These are phyloP conservation scores for Intubia oerlemansii DNA, from an alignment of 2,329 filamentous ascomycete species.

Conservation along the genomic window DNA sequence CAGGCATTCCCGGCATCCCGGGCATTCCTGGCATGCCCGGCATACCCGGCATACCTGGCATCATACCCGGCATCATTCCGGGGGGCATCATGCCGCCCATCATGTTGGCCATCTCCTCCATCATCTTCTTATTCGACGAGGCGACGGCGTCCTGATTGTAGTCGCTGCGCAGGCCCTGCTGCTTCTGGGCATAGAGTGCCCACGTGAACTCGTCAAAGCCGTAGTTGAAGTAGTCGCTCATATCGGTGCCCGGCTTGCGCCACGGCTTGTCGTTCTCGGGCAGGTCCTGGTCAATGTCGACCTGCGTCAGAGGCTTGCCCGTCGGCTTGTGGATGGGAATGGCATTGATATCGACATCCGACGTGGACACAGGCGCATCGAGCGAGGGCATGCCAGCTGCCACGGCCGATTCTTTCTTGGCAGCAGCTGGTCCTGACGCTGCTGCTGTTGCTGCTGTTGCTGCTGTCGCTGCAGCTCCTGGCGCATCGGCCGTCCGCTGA, in stretches of 20 bases:
- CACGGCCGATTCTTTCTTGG: slow-evolving; percentile 1
- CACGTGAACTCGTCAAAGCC: slow-evolving; percentile 98
- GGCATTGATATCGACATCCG: slow-evolving; percentile 65
- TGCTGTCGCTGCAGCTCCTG: no score
- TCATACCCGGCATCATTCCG: slow-evolving; percentile 10
- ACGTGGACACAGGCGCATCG: slow-evolving; percentile 41
- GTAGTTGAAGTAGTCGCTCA: slow-evolving; percentile 98
- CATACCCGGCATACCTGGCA: slow-evolving; percentile 15
- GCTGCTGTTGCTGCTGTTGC: no score
- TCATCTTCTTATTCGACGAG: slow-evolving; percentile 56
- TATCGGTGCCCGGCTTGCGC: slow-evolving; percentile 82
- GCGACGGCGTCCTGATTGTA: slow-evolving; percentile 46
- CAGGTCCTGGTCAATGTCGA: slow-evolving; percentile 56
- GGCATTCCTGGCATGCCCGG: slow-evolving; percentile 16
- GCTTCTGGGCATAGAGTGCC: slow-evolving; percentile 82
- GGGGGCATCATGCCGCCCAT: slow-evolving; percentile 26
- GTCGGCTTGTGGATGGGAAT: slow-evolving; percentile 59
- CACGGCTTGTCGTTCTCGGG: slow-evolving; percentile 78
- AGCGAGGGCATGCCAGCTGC: slow-evolving; percentile 3
- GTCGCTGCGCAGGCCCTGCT: slow-evolving; percentile 57
- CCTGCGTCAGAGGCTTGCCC: slow-evolving; percentile 61
- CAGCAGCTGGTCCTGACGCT: no score
- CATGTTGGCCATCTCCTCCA: slow-evolving; percentile 49
- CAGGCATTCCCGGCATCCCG: slow-evolving; percentile 15
- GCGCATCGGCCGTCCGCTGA: slow-evolving; percentile 33